Evolutionary conservation across 345 rosid genomes (phyloP).

Genomic region (Rhizophora apiculata): DNA sequence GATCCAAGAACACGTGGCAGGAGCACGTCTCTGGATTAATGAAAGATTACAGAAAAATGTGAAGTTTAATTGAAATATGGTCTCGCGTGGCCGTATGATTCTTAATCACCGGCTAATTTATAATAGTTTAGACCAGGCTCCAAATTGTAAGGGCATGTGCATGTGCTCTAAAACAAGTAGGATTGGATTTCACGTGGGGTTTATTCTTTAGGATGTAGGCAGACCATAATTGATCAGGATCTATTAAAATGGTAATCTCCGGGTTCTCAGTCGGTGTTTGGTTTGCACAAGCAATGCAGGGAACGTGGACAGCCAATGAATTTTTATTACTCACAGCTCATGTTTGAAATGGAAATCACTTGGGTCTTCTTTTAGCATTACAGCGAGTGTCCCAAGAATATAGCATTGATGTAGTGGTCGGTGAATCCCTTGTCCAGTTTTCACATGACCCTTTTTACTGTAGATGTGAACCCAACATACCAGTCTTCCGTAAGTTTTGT

Average conservation of each 20-base stretch:
- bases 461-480: too few species aligned
- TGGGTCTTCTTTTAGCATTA: too few species aligned
- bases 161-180: conserved; percentile 41
- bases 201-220: conserved; percentile 28
- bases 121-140: conserved; percentile 19
- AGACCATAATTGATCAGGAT: conserved; percentile 5
- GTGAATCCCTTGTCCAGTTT: too few species aligned
- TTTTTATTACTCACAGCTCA: too few species aligned
- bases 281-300: background rate
- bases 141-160: conserved; percentile 44
- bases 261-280: background rate
- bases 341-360: too few species aligned
- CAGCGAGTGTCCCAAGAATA: too few species aligned
- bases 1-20: conserved; percentile 20
- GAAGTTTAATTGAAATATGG: conserved; percentile 9
- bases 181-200: conserved; percentile 59
- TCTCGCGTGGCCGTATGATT: conserved; percentile 8
- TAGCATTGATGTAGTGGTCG: too few species aligned
- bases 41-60: conserved; percentile 12
- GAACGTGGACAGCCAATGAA: too few species aligned
- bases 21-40: conserved; percentile 19
- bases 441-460: too few species aligned
- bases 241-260: background rate
- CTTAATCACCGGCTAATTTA: conserved; percentile 15
- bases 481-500: too few species aligned